A percentile compares a stretch with the other conserved stretches of the same genome.
Conservation (phyloP, 2,329 filamentous ascomycete genomes). For the Paecilomyces sp. region DNA sequence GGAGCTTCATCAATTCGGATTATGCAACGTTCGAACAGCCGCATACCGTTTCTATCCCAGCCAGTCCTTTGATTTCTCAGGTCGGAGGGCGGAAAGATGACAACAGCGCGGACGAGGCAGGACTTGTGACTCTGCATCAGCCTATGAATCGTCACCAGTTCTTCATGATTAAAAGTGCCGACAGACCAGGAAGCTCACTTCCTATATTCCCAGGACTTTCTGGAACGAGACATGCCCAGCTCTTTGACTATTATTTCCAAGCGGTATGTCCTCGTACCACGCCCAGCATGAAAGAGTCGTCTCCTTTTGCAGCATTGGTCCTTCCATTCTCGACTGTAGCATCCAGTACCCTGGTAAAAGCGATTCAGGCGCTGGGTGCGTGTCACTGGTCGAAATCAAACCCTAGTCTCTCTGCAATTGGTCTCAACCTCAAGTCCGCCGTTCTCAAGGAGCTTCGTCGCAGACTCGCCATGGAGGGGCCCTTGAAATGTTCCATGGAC, state of each 20-base stretch:
- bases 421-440: slow-evolving; percentile 30
- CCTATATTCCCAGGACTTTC: slow-evolving; percentile 23
- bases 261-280: slow-evolving; percentile 34
- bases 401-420: slow-evolving; percentile 20
- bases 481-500: slow-evolving; percentile 18
- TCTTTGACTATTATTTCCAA: slow-evolving; percentile 36
- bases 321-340: slow-evolving; percentile 30
- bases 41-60: slow-evolving; percentile 15
- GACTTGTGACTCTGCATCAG: background rate
- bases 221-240: slow-evolving; percentile 18
- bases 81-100: slow-evolving; percentile 15
- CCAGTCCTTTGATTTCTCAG: background rate
- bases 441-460: slow-evolving; percentile 29
- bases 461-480: slow-evolving; percentile 22
- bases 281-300: slow-evolving; percentile 24
- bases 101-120: slow-evolving; percentile 4
- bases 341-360: slow-evolving; percentile 29
- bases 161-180: background rate
- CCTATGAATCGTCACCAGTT: background rate
- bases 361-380: slow-evolving; percentile 32
- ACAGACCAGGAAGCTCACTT: slow-evolving; percentile 3
- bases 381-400: slow-evolving; percentile 29
- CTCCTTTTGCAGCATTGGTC: slow-evolving; percentile 33
- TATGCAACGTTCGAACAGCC: slow-evolving; percentile 20
- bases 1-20: slow-evolving; percentile 27